phyloP scores from a whole-genome alignment of 1,284 basidiomycete genomes.

The Heterobasidion occidentale region DNA sequence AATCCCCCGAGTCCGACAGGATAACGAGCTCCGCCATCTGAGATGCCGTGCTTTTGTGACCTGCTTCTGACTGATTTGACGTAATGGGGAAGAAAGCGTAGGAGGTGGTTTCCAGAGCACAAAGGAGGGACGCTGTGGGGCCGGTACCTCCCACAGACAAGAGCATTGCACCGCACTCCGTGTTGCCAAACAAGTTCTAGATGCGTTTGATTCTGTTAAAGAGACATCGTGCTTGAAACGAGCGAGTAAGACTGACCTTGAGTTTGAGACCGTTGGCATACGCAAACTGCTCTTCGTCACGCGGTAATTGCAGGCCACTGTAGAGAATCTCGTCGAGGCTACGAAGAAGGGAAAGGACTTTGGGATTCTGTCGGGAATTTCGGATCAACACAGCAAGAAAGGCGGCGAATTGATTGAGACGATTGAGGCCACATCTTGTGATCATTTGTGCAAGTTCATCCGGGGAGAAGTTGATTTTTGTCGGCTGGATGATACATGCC shows the following conservation, averaged over 20 bases:
- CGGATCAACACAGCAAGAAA: conserved; percentile 57
- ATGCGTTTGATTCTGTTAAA: conserved; percentile 4
- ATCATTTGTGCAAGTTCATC: conserved; percentile 68
- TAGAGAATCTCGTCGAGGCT: conserved; percentile 54
- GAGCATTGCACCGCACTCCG: conserved; percentile 62
- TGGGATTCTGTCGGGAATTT: conserved; percentile 50
- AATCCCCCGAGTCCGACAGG: conserved; percentile 53
- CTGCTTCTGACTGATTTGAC: conserved; percentile 24
- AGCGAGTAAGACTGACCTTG: conserved; percentile 27
- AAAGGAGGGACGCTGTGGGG: conserved; percentile 36
- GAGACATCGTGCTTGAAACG: conserved; percentile 7
- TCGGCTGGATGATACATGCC: conserved; percentile 62
- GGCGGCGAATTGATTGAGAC: conserved; percentile 61
- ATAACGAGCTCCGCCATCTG: conserved; percentile 60
- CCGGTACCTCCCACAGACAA: conserved; percentile 40
- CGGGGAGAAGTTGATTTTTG: conserved; percentile 54
- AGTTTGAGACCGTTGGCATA: conserved; percentile 48
- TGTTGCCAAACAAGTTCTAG: conserved; percentile 68
- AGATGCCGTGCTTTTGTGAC: conserved; percentile 41
- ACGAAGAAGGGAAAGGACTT: conserved; percentile 47
- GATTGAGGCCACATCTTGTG: conserved; percentile 54
- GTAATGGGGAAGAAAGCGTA: conserved; percentile 53
- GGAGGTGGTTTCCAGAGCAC: conserved; percentile 45
- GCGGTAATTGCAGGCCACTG: conserved; percentile 49
- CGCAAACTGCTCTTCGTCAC: conserved; percentile 62